Evolutionary conservation across 1,139 yeast species (phyloP).

Genomic region (Debaryomyces nepalensis): DNA sequence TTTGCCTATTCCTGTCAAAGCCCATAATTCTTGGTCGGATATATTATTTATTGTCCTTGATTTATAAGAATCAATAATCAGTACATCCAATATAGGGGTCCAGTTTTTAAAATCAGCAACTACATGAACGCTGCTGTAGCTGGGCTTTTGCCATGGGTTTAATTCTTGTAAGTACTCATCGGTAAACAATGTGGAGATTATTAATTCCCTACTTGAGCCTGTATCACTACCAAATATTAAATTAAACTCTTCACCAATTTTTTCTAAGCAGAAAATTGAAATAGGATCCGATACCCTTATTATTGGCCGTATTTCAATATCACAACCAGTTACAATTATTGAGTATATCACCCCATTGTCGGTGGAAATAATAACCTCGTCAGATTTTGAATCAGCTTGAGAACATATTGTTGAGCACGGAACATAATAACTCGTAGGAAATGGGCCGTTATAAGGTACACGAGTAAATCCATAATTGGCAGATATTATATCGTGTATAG

Average conservation of each 20-base stretch:
- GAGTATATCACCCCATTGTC: slow-evolving; percentile 48
- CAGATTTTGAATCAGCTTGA: slow-evolving; percentile 18
- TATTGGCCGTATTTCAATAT: slow-evolving; percentile 25
- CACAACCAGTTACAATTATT: slow-evolving; percentile 22
- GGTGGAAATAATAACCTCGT: slow-evolving; percentile 46
- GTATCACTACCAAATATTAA: slow-evolving; percentile 39
- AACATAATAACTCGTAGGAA: slow-evolving; percentile 45
- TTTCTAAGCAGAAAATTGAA: slow-evolving; percentile 38
- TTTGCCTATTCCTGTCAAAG: slow-evolving; percentile 48
- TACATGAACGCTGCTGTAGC: slow-evolving; percentile 18
- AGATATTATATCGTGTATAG: slow-evolving; percentile 51
- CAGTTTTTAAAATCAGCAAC: slow-evolving; percentile 46
- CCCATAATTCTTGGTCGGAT: slow-evolving; percentile 49
- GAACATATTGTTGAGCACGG: slow-evolving; percentile 27
- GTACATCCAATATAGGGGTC: slow-evolving; percentile 54
- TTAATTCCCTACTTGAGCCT: slow-evolving; percentile 38
- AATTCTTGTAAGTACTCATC: slow-evolving; percentile 20
- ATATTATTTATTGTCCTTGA: slow-evolving; percentile 24
- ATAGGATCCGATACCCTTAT: slow-evolving; percentile 36
- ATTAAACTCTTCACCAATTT: slow-evolving; percentile 21
- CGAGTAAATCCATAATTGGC: slow-evolving; percentile 45
- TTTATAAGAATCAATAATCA: slow-evolving; percentile 34
- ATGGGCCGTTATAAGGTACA: slow-evolving; percentile 24
- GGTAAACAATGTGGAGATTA: slow-evolving; percentile 22
- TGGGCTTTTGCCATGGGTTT: slow-evolving; percentile 15